phyloP scores from a whole-genome alignment of 2,329 filamentous ascomycete species.

The Penicillium sp. region DNA sequence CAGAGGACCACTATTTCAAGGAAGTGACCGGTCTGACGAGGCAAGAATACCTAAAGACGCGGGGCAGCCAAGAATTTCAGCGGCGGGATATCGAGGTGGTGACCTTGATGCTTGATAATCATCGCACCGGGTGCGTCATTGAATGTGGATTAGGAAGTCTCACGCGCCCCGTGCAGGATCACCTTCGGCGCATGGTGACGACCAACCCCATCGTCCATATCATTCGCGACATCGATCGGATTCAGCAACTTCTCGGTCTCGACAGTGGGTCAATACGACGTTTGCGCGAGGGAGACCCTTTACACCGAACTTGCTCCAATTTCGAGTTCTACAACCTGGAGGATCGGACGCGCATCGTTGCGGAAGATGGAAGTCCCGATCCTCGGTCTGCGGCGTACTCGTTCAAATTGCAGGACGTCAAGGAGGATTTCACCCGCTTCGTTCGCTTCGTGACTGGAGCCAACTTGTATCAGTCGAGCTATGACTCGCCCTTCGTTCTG shows the following conservation, averaged over 20 bases:
- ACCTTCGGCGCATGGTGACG: slow-evolving; percentile 32
- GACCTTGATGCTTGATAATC: slow-evolving; percentile 41
- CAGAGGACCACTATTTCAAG: slow-evolving; percentile 42
- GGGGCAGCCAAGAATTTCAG: slow-evolving; percentile 40
- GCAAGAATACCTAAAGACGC: slow-evolving; percentile 37
- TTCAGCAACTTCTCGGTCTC: slow-evolving; percentile 39
- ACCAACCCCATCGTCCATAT: slow-evolving; percentile 40
- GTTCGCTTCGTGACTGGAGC: slow-evolving; percentile 54
- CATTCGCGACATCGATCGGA: slow-evolving; percentile 36
- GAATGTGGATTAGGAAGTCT: slow-evolving; percentile 41
- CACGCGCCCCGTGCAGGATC: slow-evolving; percentile 38
- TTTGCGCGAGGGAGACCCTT: slow-evolving; percentile 40
- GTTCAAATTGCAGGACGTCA: slow-evolving; percentile 48
- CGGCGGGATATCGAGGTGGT: slow-evolving; percentile 38
- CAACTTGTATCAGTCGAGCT: slow-evolving; percentile 46
- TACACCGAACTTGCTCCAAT: slow-evolving; percentile 44
- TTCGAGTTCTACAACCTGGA: slow-evolving; percentile 46
- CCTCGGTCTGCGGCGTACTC: slow-evolving; percentile 43
- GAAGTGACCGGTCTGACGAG: slow-evolving; percentile 38
- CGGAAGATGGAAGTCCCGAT: slow-evolving; percentile 36
- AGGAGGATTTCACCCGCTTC: slow-evolving; percentile 56
- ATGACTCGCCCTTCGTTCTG: slow-evolving; percentile 57
- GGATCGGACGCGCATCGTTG: slow-evolving; percentile 31
- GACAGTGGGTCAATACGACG: slow-evolving; percentile 40
- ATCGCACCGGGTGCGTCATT: slow-evolving; percentile 38